Base-by-base conservation (phyloP, 441 rosid species). In the Corymbia calophylla region DNA sequence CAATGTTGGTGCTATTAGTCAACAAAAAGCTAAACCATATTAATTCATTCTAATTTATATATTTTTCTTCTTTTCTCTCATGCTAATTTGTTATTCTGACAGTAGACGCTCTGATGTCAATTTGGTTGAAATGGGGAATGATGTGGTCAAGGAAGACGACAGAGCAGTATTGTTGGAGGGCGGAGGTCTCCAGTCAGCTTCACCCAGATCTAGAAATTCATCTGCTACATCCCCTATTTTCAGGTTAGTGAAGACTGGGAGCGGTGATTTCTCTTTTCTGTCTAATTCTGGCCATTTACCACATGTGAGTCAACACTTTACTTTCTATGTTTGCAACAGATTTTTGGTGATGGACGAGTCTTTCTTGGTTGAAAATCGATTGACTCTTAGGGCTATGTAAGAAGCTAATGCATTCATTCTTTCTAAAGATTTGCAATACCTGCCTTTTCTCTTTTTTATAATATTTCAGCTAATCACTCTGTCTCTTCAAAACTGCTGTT, bases 311-410 rank as follows among this genome's bases (percentile, higher is more conserved):
- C 51, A 77, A 77, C 84, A 77, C 51, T 7, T 77, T 6, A 77
- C 66, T 55, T 32, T 86, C 49, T 55, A 25, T 55, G 68, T 86
- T 86, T 86, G 66, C 68, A 31, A 54, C 93, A 96, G 97, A 91
- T 95, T 96, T 88, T 88, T 93, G 54, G 91, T 91, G 88, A 92
- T 96, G 97, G 97, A 96, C 58, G 95, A 94, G 90, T 91, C 95
- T 9, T 96, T 95, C 94, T 92, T 95, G 94, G 77, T 93, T 85
- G 97, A 96, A 84, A 94, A 96, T 87, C 94, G 97, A 60, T 85
- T 92, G 87, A 93, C 94, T 9, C 93, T 96, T 39, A 94, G 97
- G 93, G 97, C 97, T 86, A 93, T 96, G 97, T 96, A 92, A 93
- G 97, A n/a, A 77, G 47, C 12, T 53, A n/a, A 8, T 86, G 44